phyloP scores from a whole-genome alignment of 441 rosid species.

The Aquilaria agallochum region DNA sequence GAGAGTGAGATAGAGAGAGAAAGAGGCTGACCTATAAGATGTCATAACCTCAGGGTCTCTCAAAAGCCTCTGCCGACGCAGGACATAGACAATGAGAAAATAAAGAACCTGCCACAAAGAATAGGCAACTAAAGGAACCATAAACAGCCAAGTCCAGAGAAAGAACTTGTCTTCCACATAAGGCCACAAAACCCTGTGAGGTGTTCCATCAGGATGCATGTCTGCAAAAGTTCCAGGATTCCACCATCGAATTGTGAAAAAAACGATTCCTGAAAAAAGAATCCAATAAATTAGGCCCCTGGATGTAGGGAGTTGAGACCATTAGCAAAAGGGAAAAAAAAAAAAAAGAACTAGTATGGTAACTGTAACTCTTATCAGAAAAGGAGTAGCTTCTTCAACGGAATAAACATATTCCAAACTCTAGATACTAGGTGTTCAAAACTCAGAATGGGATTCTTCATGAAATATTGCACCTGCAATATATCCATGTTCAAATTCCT shows the following conservation, averaged over 20 bases:
- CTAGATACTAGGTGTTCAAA: no score
- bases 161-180: slow-evolving; percentile 76
- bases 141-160: slow-evolving; percentile 84
- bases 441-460: no score
- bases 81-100: slow-evolving; percentile 85
- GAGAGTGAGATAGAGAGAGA: background rate
- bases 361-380: no score
- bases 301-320: background rate
- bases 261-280: slow-evolving; percentile 65
- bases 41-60: slow-evolving; percentile 99
- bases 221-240: slow-evolving; percentile 87
- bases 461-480: no score
- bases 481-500: no score
- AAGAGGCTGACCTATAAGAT: slow-evolving; percentile 67
- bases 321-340: background rate
- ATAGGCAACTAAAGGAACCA: slow-evolving; percentile 79
- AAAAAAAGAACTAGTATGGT: no score
- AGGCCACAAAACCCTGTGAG: slow-evolving; percentile 75
- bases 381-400: no score
- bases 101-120: slow-evolving; percentile 89
- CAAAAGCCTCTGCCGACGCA: slow-evolving; percentile 82
- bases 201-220: slow-evolving; percentile 82
- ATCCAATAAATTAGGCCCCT: slow-evolving; percentile 14
- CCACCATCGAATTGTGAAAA: slow-evolving; percentile 99
- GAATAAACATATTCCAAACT: no score